Evolutionary conservation across 306 rosid genomes (phyloP), one percentile per base, ranked within the genome.

Genomic region (Rosa lucieae): DNA sequence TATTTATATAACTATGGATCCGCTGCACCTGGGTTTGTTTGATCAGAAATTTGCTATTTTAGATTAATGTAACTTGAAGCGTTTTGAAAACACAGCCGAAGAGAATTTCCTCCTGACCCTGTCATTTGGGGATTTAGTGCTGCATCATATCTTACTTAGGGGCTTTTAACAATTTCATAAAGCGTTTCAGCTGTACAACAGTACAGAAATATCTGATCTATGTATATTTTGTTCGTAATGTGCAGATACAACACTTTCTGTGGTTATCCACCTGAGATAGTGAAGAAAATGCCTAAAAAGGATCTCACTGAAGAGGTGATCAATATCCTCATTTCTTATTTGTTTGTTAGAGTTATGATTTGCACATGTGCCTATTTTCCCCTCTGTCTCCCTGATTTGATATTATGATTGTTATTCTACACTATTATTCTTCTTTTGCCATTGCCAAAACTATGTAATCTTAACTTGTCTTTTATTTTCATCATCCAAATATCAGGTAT

Each of bases 251-350:
- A 93, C 86, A 96, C 99, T 10, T 96, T 96, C 84, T 78, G 82
- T 73, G 98, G 99, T 77, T 96, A 90, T 88, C 99, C 99, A 73
- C 99, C 99, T 21, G 99, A 96, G 84, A 88, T 96, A 78, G 98
- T 96, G 83, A 96, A 93, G 93, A 93, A 93, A 87, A 96, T 96
- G 99, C 98, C 99, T 68, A 96, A 91, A 81, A 90, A 87, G 89
- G 99, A 96, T 91, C 98, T 96, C 79, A 92, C 99, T 0, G 99
- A 96, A 86, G 99, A 96, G 98, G 99, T 96, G 80, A 84, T 80
- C 68, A n/a, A 82, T 56, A 68, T 78, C 75, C 49, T 72, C 35
- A 11, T 78, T 61, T 5, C 32, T 17, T 20, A 3, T 20, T n/a
- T 53, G 13, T 63, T 20, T 66, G 55, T 56, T 72, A 52, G 56